Conservation (phyloP, 495 filamentous ascomycete genomes). For the Lasiosphaeria miniovina region DNA sequence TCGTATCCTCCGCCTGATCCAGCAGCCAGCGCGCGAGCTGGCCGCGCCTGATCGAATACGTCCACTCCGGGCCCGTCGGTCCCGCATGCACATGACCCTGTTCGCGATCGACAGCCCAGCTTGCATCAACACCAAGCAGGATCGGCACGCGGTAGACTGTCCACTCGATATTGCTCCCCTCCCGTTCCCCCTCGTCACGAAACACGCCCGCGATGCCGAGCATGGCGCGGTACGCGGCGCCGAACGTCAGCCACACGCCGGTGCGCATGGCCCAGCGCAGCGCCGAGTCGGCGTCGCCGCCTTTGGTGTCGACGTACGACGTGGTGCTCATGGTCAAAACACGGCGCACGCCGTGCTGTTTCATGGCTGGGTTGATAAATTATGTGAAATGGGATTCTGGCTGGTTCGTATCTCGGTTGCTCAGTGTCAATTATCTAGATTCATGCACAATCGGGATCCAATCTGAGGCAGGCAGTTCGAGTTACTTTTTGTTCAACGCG, state of each 20-base stretch:
- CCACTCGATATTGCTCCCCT: conserved; percentile 17
- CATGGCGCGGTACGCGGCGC: conserved; percentile 7
- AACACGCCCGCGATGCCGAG: conserved; percentile 11
- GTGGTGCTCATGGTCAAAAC: conserved; percentile 18
- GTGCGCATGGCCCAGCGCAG: neutral
- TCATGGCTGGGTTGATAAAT: neutral
- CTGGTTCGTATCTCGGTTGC: too few species aligned
- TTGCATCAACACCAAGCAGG: conserved; percentile 16
- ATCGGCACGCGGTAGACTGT: conserved; percentile 19
- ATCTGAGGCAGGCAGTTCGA: too few species aligned
- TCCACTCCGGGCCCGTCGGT: conserved; percentile 13
- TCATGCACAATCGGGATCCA: too few species aligned
- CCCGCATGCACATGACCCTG: conserved; percentile 17
- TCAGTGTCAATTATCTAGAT: too few species aligned
- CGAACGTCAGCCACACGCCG: conserved; percentile 6
- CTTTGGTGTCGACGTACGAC: conserved; percentile 5
- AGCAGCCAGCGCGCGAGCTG: conserved; percentile 24
- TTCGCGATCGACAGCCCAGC: conserved; percentile 22
- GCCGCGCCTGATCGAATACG: conserved; percentile 10
- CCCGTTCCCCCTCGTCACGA: conserved; percentile 7
- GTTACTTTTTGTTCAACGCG: too few species aligned
- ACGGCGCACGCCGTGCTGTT: conserved; percentile 17
- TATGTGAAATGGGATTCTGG: too few species aligned
- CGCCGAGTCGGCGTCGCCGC: neutral
- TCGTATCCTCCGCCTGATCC: conserved; percentile 7